Conservation (phyloP, 2,329 filamentous ascomycete species). For the Ceratocystiopsis minuta region DNA sequence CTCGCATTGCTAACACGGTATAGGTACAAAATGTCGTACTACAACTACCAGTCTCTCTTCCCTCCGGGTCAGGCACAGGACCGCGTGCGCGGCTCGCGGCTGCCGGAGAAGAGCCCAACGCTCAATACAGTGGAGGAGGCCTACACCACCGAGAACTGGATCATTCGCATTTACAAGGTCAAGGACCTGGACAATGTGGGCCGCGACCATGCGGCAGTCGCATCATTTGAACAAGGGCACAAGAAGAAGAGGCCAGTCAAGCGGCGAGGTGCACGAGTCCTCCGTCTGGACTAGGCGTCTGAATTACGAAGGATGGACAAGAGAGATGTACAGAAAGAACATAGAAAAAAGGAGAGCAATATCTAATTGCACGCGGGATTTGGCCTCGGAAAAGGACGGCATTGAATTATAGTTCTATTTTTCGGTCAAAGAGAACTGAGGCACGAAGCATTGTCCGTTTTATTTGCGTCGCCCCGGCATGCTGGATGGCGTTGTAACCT, state of each 20-base stretch:
- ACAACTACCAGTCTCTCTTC: slow-evolving; percentile 90
- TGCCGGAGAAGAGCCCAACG: slow-evolving; percentile 71
- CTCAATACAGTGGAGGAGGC: slow-evolving; percentile 88
- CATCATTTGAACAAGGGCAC: slow-evolving; percentile 58
- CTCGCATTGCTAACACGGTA: slow-evolving; percentile 5
- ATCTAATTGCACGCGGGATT: no score
- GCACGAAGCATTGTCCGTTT: no score
- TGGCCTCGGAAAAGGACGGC: no score
- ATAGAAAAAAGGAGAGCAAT: no score
- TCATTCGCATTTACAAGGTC: slow-evolving; percentile 98
- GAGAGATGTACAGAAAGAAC: no score
- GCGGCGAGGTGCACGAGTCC: slow-evolving; percentile 51
- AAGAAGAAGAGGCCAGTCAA: slow-evolving; percentile 68
- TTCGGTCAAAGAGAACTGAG: no score
- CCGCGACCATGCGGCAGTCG: slow-evolving; percentile 56
- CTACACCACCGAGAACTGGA: slow-evolving; percentile 99
- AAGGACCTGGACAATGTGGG: slow-evolving; percentile 96
- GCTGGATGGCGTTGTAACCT: no score
- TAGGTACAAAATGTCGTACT: slow-evolving; percentile 99
- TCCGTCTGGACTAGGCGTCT: slow-evolving; percentile 45
- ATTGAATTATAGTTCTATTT: no score
- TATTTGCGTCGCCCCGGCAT: no score
- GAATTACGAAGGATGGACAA: no score
- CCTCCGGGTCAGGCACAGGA: slow-evolving; percentile 78
- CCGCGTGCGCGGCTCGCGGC: slow-evolving; percentile 61